Percentiles rank a stretch among this genome's conserved stretches.
Conservation (phyloP, 306 rosid genomes). For the Prinsepia uniflora region DNA sequence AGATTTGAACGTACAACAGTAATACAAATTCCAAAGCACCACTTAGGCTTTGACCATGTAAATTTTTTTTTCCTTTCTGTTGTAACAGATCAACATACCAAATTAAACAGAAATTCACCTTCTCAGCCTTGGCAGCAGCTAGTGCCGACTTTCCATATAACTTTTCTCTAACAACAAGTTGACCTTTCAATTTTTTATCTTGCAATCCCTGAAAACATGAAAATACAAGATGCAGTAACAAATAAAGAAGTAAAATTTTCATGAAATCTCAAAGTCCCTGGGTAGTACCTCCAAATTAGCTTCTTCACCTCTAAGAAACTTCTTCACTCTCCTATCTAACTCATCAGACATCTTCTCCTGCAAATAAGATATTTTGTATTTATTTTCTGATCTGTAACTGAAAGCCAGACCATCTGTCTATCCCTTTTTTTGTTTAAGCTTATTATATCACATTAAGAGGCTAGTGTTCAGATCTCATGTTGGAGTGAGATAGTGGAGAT, state of each 20-base stretch:
- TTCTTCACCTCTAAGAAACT: constrained; percentile 78
- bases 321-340: constrained; percentile 47
- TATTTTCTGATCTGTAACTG: not conserved
- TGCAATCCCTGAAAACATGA: constrained; percentile 45
- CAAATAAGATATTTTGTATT: not conserved
- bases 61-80: not conserved
- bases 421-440: not conserved
- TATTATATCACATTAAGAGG: not conserved
- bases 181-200: constrained; percentile 77
- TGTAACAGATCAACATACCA: not conserved
- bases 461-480: not conserved
- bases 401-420: not conserved
- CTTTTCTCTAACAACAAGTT: constrained; percentile 54
- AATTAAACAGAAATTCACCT: constrained; percentile 37
- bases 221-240: not conserved
- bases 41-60: not conserved
- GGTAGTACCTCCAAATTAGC: constrained; percentile 58
- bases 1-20: not conserved
- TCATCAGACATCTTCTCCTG: constrained; percentile 67
- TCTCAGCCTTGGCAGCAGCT: constrained; percentile 74
- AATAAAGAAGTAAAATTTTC: not conserved
- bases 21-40: not conserved
- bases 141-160: constrained; percentile 63
- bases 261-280: constrained; percentile 1
- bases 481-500: not conserved